These are phyloP conservation scores for Venturia aucupariae DNA, from an alignment of 2,329 filamentous ascomycete species.

Conservation along the genomic window DNA sequence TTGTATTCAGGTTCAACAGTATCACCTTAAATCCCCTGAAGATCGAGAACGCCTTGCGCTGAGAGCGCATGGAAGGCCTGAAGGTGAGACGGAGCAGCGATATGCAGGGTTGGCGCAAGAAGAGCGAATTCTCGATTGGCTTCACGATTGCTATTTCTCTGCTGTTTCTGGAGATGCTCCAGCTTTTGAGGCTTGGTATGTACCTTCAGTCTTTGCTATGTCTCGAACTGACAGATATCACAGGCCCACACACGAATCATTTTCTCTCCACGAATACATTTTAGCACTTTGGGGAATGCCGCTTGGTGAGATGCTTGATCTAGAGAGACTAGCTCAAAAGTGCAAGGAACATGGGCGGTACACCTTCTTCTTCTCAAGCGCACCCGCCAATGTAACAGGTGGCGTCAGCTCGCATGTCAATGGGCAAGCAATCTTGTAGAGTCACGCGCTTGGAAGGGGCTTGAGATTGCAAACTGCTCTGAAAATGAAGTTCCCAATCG, in stretches of 20 bases:
- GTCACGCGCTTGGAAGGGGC: not conserved
- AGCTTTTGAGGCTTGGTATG: slow-evolving; percentile 51
- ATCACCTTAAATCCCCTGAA: slow-evolving; percentile 36
- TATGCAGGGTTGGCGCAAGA: slow-evolving; percentile 46
- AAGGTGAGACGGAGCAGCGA: slow-evolving; percentile 28
- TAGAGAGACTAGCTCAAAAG: slow-evolving; percentile 44
- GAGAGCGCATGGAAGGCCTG: slow-evolving; percentile 36
- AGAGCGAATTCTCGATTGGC: slow-evolving; percentile 51
- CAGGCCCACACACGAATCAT: slow-evolving; percentile 20
- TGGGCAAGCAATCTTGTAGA: slow-evolving; percentile 30
- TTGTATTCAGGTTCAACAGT: slow-evolving; percentile 39
- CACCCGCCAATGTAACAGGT: slow-evolving; percentile 43
- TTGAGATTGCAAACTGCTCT: not conserved
- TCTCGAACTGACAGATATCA: not conserved
- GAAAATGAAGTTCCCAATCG: too few species aligned
- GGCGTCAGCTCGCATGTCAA: slow-evolving; percentile 37
- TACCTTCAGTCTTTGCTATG: not conserved
- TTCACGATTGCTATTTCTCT: slow-evolving; percentile 61
- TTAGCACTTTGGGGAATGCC: slow-evolving; percentile 34
- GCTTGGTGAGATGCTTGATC: slow-evolving; percentile 32
- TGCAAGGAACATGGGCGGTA: slow-evolving; percentile 49
- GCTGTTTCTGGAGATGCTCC: slow-evolving; percentile 55
- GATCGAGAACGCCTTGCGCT: slow-evolving; percentile 28
- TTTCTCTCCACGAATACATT: slow-evolving; percentile 29
- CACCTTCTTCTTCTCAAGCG: slow-evolving; percentile 53